Percentiles rank a stretch among this genome's conserved stretches.
These are phyloP conservation scores for Chaetothyriales sp. DNA, from an alignment of 2,329 filamentous ascomycete genomes.

Conservation along the genomic window DNA sequence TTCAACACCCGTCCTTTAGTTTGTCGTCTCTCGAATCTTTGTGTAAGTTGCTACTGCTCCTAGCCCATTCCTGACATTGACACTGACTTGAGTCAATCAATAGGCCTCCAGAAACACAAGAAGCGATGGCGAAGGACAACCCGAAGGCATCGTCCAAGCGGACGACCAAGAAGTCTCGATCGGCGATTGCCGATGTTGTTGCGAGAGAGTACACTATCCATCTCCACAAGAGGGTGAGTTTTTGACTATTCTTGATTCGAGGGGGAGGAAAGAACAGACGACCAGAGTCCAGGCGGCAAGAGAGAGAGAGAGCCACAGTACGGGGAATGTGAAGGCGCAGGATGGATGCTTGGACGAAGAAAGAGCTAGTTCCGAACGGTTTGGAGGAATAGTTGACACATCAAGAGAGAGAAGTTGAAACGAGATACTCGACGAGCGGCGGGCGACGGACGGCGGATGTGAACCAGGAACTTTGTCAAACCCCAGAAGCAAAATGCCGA, in stretches of 20 bases:
- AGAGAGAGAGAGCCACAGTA: no score
- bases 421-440: no score
- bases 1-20: background rate
- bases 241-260: background rate
- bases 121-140: conserved; percentile 16
- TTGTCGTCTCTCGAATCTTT: background rate
- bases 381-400: no score
- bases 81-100: background rate
- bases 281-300: no score
- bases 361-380: no score
- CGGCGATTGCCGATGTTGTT: conserved; percentile 97
- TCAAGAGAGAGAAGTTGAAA: no score
- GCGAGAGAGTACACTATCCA: conserved; percentile 99
- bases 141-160: conserved; percentile 46
- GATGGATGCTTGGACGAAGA: no score
- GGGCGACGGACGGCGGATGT: no score
- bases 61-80: background rate
- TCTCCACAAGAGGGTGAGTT: conserved; percentile 96
- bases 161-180: conserved; percentile 60
- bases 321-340: no score
- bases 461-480: no score
- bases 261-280: background rate
- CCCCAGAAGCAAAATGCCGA: background rate
- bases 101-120: conserved; percentile 4
- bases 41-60: background rate